Percentiles rank a stretch among this genome's conserved stretches.
These are phyloP conservation scores for Clonostachys solani DNA, from an alignment of 2,329 filamentous ascomycete species.

Conservation along the genomic window DNA sequence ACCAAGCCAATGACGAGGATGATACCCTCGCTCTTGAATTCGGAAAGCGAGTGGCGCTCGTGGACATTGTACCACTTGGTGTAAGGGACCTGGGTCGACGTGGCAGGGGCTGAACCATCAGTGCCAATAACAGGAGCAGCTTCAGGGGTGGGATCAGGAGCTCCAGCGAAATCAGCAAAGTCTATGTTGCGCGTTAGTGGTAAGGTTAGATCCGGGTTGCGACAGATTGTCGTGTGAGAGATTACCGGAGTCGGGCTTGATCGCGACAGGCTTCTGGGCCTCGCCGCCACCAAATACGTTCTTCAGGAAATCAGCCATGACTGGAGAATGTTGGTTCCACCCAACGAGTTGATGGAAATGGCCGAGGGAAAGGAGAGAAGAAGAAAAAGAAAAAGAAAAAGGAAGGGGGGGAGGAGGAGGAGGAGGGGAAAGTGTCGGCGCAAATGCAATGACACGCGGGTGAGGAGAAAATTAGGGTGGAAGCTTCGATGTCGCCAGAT, in stretches of 20 bases:
- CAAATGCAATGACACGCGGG: not conserved
- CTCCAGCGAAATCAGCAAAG: constrained; percentile 89
- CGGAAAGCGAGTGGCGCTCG: constrained; percentile 77
- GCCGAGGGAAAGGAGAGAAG: not conserved
- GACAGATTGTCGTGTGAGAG: constrained; percentile 9
- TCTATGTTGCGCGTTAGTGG: constrained; percentile 43
- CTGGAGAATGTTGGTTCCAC: constrained; percentile 2
- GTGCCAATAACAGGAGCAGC: constrained; percentile 39
- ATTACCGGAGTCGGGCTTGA: constrained; percentile 59
- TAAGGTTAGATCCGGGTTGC: not conserved
- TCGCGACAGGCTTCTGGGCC: constrained; percentile 38
- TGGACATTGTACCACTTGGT: constrained; percentile 97
- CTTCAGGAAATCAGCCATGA: constrained; percentile 60
- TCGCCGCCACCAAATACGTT: constrained; percentile 67
- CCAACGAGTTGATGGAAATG: not conserved
- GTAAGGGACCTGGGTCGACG: constrained; percentile 57
- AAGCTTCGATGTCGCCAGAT: no score
- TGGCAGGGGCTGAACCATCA: constrained; percentile 38
- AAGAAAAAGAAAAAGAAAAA: not conserved
- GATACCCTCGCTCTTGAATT: constrained; percentile 85
- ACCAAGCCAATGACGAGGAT: constrained; percentile 73
- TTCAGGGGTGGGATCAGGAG: constrained; percentile 61
- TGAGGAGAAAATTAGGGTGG: no score
- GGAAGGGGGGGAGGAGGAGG: not conserved
- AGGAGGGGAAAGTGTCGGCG: not conserved